Base-by-base conservation (phyloP, 2,329 filamentous ascomycete genomes). In the Pseudopyrenochaeta lycopersici region DNA sequence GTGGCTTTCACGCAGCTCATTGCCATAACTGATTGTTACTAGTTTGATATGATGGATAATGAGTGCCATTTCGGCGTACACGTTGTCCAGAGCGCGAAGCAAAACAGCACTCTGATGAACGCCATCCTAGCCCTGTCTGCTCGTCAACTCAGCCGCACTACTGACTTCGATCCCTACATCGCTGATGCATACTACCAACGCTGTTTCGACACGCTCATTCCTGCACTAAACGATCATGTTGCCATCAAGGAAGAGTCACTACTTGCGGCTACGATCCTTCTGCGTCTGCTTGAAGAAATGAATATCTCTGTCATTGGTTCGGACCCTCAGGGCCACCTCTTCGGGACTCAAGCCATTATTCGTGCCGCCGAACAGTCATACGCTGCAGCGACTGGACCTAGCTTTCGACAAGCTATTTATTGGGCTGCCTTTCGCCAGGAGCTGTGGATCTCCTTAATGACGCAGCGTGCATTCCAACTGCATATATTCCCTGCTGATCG, bases 91-190 rank as follows among this genome's bases (percentile, higher is more conserved):
- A 61, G 67, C 46, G 72, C 73, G 12, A 73, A 73, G 54, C 70
- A 70, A 20, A 75, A 75, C 46, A 74, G 68, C 43, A 76, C 75
- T 4, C 45, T 79, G 14, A 76, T 78, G 67, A 77, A 79, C 38
- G 77, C 77, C 20, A 74, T 79, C 21, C 62, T 79, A 44, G 77
- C 77, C 17, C 55, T 79, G 27, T 78, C 77, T 18, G 77, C 77
- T 15, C 75, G 76, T 23, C 76, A 78, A 50, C 62, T 79, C 12
- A 78, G 76, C 52, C 72, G 74, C 6, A 78, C 73, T 9, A 67
- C 68, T 1, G 60, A 67, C 12, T 77, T 77, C 44, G 75, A 78
- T 49, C 67, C 77, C 5, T 76, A 73, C 42, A 72, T 78, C 10
- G 76, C 77, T 6, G 77, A 78, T 55, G 73, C 74, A 3, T 78